phyloP scores from a whole-genome alignment of 805 yeast genomes.

The Spencermartinsiella europaea region DNA sequence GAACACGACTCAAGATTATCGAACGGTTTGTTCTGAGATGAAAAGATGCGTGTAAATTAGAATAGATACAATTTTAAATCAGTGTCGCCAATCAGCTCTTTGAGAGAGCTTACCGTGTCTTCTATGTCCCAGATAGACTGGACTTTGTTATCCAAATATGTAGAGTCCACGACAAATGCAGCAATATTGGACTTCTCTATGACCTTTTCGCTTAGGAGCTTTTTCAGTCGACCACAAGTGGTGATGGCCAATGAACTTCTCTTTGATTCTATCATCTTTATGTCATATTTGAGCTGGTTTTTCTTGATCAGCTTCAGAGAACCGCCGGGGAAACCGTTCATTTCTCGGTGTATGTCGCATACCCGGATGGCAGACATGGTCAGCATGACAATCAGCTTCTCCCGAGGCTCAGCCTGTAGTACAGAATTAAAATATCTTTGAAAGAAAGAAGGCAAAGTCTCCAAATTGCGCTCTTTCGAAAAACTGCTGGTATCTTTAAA shows the following conservation, averaged over 20 bases:
- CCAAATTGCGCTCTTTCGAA: constrained; percentile 48
- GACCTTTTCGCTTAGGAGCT: constrained; percentile 43
- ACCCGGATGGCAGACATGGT: constrained; percentile 81
- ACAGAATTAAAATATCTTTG: constrained; percentile 8
- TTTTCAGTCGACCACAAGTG: constrained; percentile 57
- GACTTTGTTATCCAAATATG: constrained; percentile 56
- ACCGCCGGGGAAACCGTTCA: constrained; percentile 42
- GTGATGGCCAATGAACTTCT: constrained; percentile 48
- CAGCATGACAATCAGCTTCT: constrained; percentile 46
- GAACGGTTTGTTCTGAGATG: no score
- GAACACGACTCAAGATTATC: background rate
- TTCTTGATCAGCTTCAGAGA: constrained; percentile 70
- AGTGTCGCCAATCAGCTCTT: constrained; percentile 22
- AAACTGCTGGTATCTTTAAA: constrained; percentile 62
- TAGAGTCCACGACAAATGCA: constrained; percentile 54
- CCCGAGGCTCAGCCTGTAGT: constrained; percentile 7
- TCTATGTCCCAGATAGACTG: constrained; percentile 54
- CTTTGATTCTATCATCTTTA: constrained; percentile 33
- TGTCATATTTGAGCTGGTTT: constrained; percentile 66
- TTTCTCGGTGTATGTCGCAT: constrained; percentile 73
- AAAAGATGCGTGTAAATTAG: constrained; percentile 28
- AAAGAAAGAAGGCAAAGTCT: constrained; percentile 44
- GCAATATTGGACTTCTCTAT: constrained; percentile 42
- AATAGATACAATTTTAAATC: constrained; percentile 52
- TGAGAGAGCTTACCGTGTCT: constrained; percentile 27